Evolutionary conservation across 2,329 filamentous ascomycete genomes (phyloP), one percentile per base, ranked within the genome.

Genomic region (Calonectria pteridis): DNA sequence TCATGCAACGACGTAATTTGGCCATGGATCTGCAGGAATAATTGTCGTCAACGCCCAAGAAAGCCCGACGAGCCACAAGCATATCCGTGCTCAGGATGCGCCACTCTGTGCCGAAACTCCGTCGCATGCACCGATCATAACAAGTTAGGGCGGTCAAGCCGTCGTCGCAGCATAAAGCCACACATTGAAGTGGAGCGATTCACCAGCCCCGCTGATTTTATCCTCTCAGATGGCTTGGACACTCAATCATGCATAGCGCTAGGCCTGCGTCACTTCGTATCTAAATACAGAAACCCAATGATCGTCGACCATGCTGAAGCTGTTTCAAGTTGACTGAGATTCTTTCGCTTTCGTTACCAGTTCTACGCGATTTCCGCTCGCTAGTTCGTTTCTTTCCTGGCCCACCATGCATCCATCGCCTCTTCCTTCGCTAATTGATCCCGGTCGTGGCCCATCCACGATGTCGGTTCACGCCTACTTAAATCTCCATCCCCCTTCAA

Each of bases 281-380:
- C 55, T 59, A 59, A 59, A 59, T 59, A 59, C 55, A 59, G 55
- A 14, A 59, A 59, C 33, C 20, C 33, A 59, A 40, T 40, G 40
- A 40, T n/a, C 43, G 33, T 14, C 31, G 16, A n/a, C 33, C 33
- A 59, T 23, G 55, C 33, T 59, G 55, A 59, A 40, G 6, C 11
- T 37, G 55, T 59, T 59, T 59, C 55, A 33, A 59, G 7, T 37
- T 59, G 33, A 40, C 31, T 37, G 33, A 14, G 2, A 59, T 40
- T 28, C 55, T 40, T 59, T 40, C 55, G 55, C 55, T 26, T 40
- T 28, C 3, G 31, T 59, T 59, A 6, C 55, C 55, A 40, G n/a
- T 59, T 59, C 33, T 14, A 40, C n/a, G 7, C 23, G 16, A 37
- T 14, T 6, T 37, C 55, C 55, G 33, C 55, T 59, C 33, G 33